These are phyloP conservation scores for Eudorina sp. DNA, from an alignment of 139 green algal genomes.

Conservation along the genomic window DNA sequence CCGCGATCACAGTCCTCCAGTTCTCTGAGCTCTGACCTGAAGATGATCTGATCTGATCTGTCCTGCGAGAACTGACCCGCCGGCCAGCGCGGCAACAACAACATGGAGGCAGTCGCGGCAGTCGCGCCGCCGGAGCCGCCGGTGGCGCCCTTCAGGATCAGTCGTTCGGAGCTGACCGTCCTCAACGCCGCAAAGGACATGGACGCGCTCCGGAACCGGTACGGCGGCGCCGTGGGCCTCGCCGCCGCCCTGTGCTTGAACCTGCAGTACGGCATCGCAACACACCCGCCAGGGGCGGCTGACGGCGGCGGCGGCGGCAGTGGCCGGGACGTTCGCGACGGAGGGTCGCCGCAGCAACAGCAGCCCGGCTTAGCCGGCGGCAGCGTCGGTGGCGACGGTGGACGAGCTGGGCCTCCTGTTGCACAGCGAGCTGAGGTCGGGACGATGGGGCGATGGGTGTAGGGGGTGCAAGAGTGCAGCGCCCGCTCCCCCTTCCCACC, in stretches of 20 bases:
- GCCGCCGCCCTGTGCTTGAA: background rate
- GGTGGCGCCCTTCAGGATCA: conserved; percentile 2
- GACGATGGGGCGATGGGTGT: background rate
- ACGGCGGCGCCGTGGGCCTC: conserved; percentile 4
- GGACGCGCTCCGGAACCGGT: background rate
- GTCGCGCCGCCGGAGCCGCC: background rate
- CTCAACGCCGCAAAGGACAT: conserved; percentile 18
- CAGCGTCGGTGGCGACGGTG: background rate
- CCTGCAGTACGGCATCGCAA: background rate
- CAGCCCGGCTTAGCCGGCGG: background rate
- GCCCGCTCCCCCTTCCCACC: background rate
- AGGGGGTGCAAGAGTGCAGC: background rate
- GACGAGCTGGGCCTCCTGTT: background rate
- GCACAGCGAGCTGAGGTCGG: background rate
- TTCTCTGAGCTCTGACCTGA: too few species aligned
- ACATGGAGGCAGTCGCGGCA: background rate
- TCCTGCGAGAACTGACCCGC: background rate
- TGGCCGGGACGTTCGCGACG: background rate
- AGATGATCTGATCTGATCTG: too few species aligned
- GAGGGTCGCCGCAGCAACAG: background rate
- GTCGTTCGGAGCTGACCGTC: background rate
- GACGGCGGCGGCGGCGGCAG: background rate
- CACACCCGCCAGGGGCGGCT: background rate
- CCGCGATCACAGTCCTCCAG: too few species aligned
- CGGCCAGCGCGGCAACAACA: too few species aligned